A percentile compares a stretch with the other conserved stretches of the same genome.
Evolutionary conservation across 2,329 filamentous ascomycete species (phyloP).

Genomic region (Sarocladium kiliense): DNA sequence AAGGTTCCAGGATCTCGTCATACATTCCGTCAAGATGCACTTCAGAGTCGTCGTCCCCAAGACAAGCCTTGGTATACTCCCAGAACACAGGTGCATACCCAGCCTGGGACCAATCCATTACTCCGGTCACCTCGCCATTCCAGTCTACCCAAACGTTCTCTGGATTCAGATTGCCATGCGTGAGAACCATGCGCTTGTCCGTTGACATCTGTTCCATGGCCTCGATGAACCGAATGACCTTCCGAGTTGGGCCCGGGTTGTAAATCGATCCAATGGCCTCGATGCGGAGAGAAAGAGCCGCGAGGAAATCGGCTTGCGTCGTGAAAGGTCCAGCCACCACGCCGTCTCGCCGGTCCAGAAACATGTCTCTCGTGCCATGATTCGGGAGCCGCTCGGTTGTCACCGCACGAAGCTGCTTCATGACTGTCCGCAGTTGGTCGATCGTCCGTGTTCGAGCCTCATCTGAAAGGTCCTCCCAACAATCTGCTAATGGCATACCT

Average conservation of each 20-base stretch:
- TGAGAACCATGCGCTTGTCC: conserved; percentile 9
- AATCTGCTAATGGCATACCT: conserved; percentile 8
- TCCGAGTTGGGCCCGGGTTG: conserved; percentile 10
- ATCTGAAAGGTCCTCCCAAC: conserved; percentile 9
- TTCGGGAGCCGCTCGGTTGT: conserved; percentile 5
- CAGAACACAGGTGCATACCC: conserved; percentile 13
- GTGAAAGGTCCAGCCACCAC: conserved; percentile 9
- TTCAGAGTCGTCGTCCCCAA: conserved; percentile 6
- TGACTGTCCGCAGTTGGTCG: neutral
- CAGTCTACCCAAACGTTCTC: conserved; percentile 10
- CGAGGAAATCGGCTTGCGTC: conserved; percentile 6
- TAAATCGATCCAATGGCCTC: conserved; percentile 10
- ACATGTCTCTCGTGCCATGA: conserved; percentile 8
- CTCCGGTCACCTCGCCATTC: conserved; percentile 7
- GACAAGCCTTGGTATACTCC: conserved; percentile 13
- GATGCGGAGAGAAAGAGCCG: conserved; percentile 2
- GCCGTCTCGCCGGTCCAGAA: conserved; percentile 11
- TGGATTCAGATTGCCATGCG: conserved; percentile 12
- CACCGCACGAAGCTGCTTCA: conserved; percentile 10
- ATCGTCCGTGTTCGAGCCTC: neutral
- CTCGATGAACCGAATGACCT: conserved; percentile 10
- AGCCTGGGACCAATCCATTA: conserved; percentile 12
- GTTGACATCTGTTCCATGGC: conserved; percentile 5
- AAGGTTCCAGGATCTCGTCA: conserved; percentile 10
- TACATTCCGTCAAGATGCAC: conserved; percentile 9